These are phyloP conservation scores for Pleurotus ostreatus DNA, from an alignment of 768 basidiomycete genomes.

Conservation along the genomic window DNA sequence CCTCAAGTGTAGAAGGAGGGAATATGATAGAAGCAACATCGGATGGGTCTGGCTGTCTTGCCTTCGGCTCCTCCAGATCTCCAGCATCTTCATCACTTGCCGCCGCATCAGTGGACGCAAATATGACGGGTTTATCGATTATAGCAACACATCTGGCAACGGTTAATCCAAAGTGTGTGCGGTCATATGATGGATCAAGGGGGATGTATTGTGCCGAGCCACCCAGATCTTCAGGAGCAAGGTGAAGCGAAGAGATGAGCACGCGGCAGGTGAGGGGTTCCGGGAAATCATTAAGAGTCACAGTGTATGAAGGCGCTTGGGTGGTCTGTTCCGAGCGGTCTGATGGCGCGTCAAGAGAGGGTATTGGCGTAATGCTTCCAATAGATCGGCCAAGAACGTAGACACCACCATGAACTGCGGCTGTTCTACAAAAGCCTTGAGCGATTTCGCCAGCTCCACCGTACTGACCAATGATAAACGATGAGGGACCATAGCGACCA, in stretches of 20 bases:
- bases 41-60: conserved; percentile 18
- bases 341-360: not conserved
- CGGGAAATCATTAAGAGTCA: conserved; percentile 57
- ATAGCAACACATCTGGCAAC: conserved; percentile 33
- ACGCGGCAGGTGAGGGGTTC: conserved; percentile 53
- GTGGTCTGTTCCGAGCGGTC: not conserved
- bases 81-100: conserved; percentile 19
- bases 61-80: conserved; percentile 18
- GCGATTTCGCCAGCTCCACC: conserved; percentile 90
- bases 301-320: conserved; percentile 26
- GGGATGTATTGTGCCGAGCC: conserved; percentile 16
- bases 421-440: conserved; percentile 85
- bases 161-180: not conserved
- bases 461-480: conserved; percentile 93
- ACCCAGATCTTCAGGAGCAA: conserved; percentile 26
- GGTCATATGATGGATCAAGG: not conserved
- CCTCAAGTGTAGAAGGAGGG: conserved; percentile 58
- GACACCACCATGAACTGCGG: conserved; percentile 75
- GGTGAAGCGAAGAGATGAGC: conserved; percentile 45
- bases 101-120: conserved; percentile 12
- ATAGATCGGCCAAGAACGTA: conserved; percentile 67
- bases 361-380: conserved; percentile 16
- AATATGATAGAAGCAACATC: conserved; percentile 75
- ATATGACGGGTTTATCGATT: conserved; percentile 28
- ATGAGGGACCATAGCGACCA: conserved; percentile 77